Conservation (phyloP, 2,329 filamentous ascomycete genomes). For the Zymoseptoria ardabiliae region DNA sequence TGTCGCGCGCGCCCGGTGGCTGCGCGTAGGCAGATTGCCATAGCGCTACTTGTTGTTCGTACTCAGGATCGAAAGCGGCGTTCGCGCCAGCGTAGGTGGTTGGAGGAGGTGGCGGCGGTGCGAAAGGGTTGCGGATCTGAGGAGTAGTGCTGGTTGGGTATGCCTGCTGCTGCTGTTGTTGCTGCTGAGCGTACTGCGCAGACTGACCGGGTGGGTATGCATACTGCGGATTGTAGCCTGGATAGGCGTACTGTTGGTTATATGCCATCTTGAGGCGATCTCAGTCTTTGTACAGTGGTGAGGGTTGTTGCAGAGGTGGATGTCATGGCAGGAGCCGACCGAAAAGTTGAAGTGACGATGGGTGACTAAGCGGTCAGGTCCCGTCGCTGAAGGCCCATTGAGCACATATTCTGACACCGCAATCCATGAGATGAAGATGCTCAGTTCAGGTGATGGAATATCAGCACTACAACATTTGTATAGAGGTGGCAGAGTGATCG, state of each 20-base stretch:
- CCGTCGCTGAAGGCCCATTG: too few species aligned
- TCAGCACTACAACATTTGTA: too few species aligned
- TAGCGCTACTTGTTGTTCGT: conserved; percentile 85
- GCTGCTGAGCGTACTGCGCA: conserved; percentile 40
- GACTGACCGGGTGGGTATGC: conserved; percentile 17
- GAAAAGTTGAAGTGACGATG: background rate
- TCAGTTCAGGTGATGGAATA: too few species aligned
- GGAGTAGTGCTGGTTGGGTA: conserved; percentile 42
- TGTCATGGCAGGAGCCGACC: background rate
- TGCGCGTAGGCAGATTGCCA: conserved; percentile 61
- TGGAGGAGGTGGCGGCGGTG: conserved; percentile 39
- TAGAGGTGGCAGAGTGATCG: background rate
- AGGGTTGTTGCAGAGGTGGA: background rate
- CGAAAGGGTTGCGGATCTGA: conserved; percentile 77
- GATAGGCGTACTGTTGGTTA: conserved; percentile 13
- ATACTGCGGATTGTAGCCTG: conserved; percentile 15
- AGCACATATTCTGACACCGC: too few species aligned
- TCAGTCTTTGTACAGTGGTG: background rate
- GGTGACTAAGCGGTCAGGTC: background rate
- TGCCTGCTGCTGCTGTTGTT: conserved; percentile 18
- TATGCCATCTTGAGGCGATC: conserved; percentile 6
- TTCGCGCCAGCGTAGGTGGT: conserved; percentile 26
- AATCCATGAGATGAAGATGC: too few species aligned
- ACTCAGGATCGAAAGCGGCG: conserved; percentile 59
- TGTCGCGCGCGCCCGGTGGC: conserved; percentile 12